Conservation (phyloP, 306 rosid genomes). For the Citrullus amarus region DNA sequence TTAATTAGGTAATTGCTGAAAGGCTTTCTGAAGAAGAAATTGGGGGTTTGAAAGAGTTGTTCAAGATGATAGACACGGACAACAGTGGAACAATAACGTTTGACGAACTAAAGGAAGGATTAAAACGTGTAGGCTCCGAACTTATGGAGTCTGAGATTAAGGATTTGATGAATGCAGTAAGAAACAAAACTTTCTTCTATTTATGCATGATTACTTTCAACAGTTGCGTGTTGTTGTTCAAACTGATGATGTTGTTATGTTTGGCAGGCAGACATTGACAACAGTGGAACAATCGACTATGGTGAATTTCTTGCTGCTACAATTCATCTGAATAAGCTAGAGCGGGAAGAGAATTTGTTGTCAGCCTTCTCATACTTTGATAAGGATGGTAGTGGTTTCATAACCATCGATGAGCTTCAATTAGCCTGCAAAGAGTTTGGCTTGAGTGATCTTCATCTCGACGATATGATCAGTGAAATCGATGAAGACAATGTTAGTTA, state of each 20-base stretch:
- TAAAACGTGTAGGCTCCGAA: constrained; percentile 33
- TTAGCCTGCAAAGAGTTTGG: constrained; percentile 38
- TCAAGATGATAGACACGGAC: constrained; percentile 42
- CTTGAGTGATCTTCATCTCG: constrained; percentile 32
- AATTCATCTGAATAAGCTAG: constrained; percentile 38
- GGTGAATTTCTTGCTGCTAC: constrained; percentile 46
- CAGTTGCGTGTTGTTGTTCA: not conserved
- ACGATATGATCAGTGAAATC: constrained; percentile 36
- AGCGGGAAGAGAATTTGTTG: constrained; percentile 34
- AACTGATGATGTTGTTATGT: not conserved
- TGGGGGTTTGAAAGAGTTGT: constrained; percentile 36
- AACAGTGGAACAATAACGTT: constrained; percentile 35
- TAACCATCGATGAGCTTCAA: constrained; percentile 36
- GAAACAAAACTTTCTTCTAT: not conserved
- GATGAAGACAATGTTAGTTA: constrained; percentile 32
- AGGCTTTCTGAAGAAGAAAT: constrained; percentile 39
- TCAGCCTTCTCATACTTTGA: constrained; percentile 37
- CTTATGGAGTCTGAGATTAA: constrained; percentile 41
- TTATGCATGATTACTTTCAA: not conserved
- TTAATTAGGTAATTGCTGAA: constrained; percentile 30
- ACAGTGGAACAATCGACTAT: constrained; percentile 34
- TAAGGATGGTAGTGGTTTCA: constrained; percentile 40
- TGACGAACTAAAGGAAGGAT: constrained; percentile 35
- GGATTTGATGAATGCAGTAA: constrained; percentile 38
- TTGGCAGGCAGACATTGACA: constrained; percentile 37